Conservation (phyloP, 306 rosid species). For the Echinosophora koreensis region DNA sequence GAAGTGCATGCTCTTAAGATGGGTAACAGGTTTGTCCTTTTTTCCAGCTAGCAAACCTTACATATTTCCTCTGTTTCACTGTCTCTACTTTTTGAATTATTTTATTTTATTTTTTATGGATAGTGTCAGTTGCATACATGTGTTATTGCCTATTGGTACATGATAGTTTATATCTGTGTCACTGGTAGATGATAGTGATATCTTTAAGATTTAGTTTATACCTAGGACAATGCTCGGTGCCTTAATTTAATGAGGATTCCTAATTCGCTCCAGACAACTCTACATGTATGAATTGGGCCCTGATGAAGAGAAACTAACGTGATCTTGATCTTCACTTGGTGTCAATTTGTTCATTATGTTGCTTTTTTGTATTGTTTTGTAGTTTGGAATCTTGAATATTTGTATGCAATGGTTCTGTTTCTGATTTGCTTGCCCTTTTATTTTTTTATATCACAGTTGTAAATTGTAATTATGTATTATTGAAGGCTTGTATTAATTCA, state of each 20-base stretch:
- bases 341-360: background rate
- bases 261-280: background rate
- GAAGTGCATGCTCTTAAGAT: conserved; percentile 77
- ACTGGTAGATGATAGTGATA: no score
- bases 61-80: conserved; percentile 4
- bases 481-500: background rate
- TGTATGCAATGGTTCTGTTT: background rate
- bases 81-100: background rate
- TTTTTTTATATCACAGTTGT: background rate
- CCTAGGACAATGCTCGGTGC: background rate
- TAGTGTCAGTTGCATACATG: background rate
- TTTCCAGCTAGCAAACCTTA: conserved; percentile 35
- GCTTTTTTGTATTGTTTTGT: background rate
- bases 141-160: background rate
- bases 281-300: background rate
- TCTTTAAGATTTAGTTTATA: background rate
- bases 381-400: background rate
- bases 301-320: background rate
- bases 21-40: conserved; percentile 80
- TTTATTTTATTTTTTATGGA: background rate
- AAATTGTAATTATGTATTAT: background rate
- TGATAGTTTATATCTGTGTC: background rate
- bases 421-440: conserved; percentile 10
- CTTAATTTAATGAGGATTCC: background rate
- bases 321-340: background rate